A percentile compares a stretch with the other conserved stretches of the same genome.
Conservation (phyloP, 345 rosid genomes). For the Litchi chinensis region DNA sequence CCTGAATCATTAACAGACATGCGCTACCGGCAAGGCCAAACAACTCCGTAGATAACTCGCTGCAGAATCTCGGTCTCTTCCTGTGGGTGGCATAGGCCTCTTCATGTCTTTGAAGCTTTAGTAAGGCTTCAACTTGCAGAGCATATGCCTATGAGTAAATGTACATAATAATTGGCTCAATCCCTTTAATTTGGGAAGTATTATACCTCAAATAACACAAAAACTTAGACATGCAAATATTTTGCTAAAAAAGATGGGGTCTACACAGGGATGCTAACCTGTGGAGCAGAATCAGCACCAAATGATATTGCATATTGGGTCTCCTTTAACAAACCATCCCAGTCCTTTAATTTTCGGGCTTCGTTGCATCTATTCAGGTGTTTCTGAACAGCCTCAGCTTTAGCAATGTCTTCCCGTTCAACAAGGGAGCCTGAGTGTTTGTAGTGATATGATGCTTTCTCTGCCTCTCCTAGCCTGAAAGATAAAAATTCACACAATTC, state of each 20-base stretch:
- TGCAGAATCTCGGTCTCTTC: constrained; percentile 44
- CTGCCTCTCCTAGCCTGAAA: constrained; percentile 68
- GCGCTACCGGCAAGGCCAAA: constrained; percentile 49
- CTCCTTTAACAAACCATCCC: constrained; percentile 52
- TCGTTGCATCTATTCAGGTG: constrained; percentile 41
- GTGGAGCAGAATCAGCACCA: constrained; percentile 68
- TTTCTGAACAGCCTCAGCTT: constrained; percentile 46
- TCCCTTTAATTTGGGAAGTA: neutral
- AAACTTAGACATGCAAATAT: neutral
- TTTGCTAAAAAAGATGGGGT: neutral
- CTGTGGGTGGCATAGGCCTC: constrained; percentile 53
- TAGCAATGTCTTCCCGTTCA: constrained; percentile 41
- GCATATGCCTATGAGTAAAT: constrained; percentile 46
- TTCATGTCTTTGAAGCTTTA: constrained; percentile 58
- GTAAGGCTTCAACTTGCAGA: constrained; percentile 61
- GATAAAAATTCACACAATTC: neutral
- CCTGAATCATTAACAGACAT: constrained; percentile 46
- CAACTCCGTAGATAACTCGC: constrained; percentile 44
- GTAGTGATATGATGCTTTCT: constrained; percentile 60
- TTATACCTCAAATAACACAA: neutral
- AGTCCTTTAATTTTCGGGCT: constrained; percentile 50
- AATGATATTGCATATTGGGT: constrained; percentile 44
- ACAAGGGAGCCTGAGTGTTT: constrained; percentile 38
- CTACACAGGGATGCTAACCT: constrained; percentile 33
- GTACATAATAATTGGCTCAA: neutral